Conservation (phyloP, 352 stramenopile species). For the Globisporangium cystogenes region DNA sequence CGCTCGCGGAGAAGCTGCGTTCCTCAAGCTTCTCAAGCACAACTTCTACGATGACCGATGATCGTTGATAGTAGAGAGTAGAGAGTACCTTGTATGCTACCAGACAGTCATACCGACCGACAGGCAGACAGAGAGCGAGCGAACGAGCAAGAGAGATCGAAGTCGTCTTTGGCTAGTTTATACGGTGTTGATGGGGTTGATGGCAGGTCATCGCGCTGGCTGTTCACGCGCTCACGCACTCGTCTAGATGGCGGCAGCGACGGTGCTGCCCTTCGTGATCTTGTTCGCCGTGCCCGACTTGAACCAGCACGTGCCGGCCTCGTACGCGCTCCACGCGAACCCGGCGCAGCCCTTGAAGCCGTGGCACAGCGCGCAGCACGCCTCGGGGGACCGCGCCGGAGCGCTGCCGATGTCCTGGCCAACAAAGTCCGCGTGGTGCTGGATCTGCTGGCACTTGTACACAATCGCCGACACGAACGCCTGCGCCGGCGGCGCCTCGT, state of each 20-base stretch:
- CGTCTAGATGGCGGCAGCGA: slow-evolving; percentile 18
- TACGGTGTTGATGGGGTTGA: too few relatives aligned
- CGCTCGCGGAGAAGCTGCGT: too few relatives aligned
- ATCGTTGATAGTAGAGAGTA: too few relatives aligned
- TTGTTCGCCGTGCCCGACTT: slow-evolving; percentile 16
- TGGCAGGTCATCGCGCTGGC: too few relatives aligned
- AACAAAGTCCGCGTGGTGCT: slow-evolving; percentile 16
- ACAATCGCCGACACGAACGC: slow-evolving; percentile 20
- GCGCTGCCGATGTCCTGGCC: slow-evolving; percentile 19
- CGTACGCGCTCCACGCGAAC: slow-evolving; percentile 27
- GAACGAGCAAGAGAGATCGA: too few relatives aligned
- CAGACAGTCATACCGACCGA: too few relatives aligned
- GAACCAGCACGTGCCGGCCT: slow-evolving; percentile 32
- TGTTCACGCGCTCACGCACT: too few relatives aligned
- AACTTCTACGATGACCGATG: too few relatives aligned
- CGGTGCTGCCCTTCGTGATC: slow-evolving; percentile 12
- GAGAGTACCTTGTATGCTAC: too few relatives aligned
- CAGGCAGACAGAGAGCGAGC: too few relatives aligned
- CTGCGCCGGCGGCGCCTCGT: slow-evolving; percentile 1
- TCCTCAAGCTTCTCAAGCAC: too few relatives aligned
- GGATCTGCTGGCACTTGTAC: slow-evolving; percentile 26
- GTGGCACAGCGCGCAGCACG: slow-evolving; percentile 28
- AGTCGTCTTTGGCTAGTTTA: too few relatives aligned
- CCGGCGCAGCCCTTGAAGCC: slow-evolving; percentile 17
- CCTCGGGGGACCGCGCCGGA: slow-evolving; percentile 15